phyloP scores from a whole-genome alignment of 75 land plant species.

The Sequoiadendron giganteum region DNA sequence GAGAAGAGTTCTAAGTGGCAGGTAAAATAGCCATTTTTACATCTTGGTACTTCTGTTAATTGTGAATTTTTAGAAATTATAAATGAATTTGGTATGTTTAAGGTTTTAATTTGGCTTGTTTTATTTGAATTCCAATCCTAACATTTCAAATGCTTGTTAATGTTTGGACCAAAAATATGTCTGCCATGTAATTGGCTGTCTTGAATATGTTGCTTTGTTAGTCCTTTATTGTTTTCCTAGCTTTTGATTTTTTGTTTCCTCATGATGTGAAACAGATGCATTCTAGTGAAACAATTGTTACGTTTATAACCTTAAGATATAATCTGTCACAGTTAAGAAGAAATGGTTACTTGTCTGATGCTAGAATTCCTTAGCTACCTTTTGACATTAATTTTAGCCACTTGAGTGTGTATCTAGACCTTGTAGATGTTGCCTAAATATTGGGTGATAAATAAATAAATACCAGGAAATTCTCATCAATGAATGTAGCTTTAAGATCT shows the following conservation, averaged over 20 bases:
- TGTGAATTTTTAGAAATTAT: background rate
- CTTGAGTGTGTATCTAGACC: background rate
- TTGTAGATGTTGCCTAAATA: background rate
- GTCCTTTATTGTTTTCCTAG: background rate
- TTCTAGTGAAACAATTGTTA: background rate
- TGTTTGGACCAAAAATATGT: background rate
- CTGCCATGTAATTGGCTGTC: background rate
- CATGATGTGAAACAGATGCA: background rate
- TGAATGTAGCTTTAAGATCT: background rate
- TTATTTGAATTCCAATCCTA: background rate
- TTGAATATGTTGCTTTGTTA: background rate
- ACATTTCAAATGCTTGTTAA: background rate
- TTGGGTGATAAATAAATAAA: background rate
- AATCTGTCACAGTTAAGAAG: background rate
- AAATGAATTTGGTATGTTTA: background rate
- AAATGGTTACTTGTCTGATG: background rate
- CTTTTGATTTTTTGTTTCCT: background rate
- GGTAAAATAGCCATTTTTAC: background rate
- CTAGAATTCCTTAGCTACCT: background rate
- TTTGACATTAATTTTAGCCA: background rate
- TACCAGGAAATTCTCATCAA: background rate
- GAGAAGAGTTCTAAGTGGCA: conserved; percentile 12
- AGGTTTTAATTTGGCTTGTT: background rate
- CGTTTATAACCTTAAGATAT: background rate
- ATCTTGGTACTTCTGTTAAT: background rate